Base-by-base conservation (phyloP, 1,284 basidiomycete species). In the Irpex sp. region DNA sequence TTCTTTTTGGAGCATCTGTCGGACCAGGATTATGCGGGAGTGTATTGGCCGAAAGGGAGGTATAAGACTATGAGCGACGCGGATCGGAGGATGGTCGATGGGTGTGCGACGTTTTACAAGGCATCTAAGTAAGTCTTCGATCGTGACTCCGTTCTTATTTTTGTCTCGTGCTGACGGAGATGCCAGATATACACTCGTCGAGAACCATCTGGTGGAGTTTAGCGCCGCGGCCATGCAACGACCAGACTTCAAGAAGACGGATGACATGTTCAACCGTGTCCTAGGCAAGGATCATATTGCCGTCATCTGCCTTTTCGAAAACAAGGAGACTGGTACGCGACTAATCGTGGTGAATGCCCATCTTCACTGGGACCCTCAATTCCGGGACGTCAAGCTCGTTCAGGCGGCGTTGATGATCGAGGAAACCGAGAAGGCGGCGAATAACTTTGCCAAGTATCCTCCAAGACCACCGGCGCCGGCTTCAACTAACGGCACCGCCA, bases 261-360 rank as follows among this genome's bases (percentile, higher is more conserved):
- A 99, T 73, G 97, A 98, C 79, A 97, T 99, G 95, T 99, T 98
- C 85, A 98, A 98, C 75, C 93, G 97, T 60, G 95, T 99, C 64
- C 88, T 98, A 74, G 93, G 92, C 67, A 95, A 96, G 75, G 97
- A 98, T 78, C 91, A 98, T 74, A 94, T 99, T 68, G 96, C 94
- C 47, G 88, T 96, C 66, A 83, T 97, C 58, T 90, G 90, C 67
- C 83, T 95, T 54, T 83, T 99, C 71, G 97, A 99, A 79, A 92
- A 93, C 78, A 87, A 85, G 66, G 82, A 86, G 59, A 93, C 94
- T 0, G 96, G 96, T 36, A 89, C 94, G 11, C 89, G 97, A 6
- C 77, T 98, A 58, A 86, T 98, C 67, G 85, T 98, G 62, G 92
- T 92, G 61, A 99, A 99, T 74, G 87, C 90, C 1, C 97, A 99